Conservation (phyloP, 331 rosid species). For the Stylosanthes scabra region DNA sequence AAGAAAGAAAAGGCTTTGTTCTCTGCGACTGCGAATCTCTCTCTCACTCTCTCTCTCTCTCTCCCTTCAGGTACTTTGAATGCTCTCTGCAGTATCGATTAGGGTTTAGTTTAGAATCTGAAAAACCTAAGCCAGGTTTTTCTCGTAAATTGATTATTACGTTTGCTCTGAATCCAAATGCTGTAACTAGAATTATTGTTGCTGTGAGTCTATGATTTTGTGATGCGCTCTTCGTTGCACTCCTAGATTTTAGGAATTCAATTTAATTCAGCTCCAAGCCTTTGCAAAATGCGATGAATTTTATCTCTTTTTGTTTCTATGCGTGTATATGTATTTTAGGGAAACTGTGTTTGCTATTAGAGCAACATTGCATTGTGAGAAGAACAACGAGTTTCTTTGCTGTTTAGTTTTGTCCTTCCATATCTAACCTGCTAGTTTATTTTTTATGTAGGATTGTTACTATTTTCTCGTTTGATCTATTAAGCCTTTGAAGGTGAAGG, state of each 20-base stretch:
- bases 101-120: constrained; percentile 54
- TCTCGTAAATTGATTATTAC: neutral
- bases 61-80: constrained; percentile 38
- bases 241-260: neutral
- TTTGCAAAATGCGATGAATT: neutral
- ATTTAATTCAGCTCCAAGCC: neutral
- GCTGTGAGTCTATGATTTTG: neutral
- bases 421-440: too few species aligned
- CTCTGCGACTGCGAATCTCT: constrained; percentile 38
- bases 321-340: neutral
- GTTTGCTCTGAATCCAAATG: constrained; percentile 11
- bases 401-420: too few species aligned
- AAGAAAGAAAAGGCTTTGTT: neutral
- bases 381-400: too few species aligned
- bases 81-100: constrained; percentile 15
- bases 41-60: neutral
- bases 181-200: constrained; percentile 9
- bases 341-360: neutral
- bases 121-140: constrained; percentile 57
- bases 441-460: neutral
- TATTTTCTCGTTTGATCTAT: neutral
- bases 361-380: neutral
- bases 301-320: neutral
- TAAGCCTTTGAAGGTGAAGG: constrained; percentile 24
- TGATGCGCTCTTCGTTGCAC: neutral